Evolutionary conservation across 2,329 filamentous ascomycete species (phyloP).

Genomic region (Plenodomus tracheiphilus): DNA sequence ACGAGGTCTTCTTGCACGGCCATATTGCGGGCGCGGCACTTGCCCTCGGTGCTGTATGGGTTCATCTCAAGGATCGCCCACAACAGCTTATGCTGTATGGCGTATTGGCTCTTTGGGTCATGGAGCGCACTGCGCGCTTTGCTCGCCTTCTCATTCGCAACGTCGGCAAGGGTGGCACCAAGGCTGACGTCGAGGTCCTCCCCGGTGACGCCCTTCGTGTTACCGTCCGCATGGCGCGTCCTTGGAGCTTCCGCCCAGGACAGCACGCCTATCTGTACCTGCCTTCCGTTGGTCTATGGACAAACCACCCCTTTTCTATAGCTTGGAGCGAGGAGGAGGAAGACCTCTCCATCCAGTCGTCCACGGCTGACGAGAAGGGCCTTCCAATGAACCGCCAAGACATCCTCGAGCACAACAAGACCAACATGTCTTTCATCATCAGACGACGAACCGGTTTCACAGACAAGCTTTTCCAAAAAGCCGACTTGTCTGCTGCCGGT

Average conservation of each 20-base stretch:
- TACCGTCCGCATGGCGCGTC: slow-evolving; percentile 72
- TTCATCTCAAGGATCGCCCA: slow-evolving; percentile 60
- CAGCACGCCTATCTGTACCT: slow-evolving; percentile 82
- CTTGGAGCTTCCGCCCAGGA: slow-evolving; percentile 75
- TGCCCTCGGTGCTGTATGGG: slow-evolving; percentile 66
- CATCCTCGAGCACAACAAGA: slow-evolving; percentile 54
- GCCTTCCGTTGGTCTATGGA: slow-evolving; percentile 70
- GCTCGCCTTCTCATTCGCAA: slow-evolving; percentile 67
- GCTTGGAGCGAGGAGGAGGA: slow-evolving; percentile 73
- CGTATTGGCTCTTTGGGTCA: slow-evolving; percentile 67
- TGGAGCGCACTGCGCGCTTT: slow-evolving; percentile 65
- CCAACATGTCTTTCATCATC: slow-evolving; percentile 77
- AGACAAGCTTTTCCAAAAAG: slow-evolving; percentile 74
- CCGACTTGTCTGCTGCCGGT: slow-evolving; percentile 56
- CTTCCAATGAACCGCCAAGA: slow-evolving; percentile 56
- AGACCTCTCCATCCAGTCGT: slow-evolving; percentile 32
- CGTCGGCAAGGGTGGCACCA: slow-evolving; percentile 66
- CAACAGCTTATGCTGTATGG: slow-evolving; percentile 65
- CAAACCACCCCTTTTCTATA: slow-evolving; percentile 78
- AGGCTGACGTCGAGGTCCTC: slow-evolving; percentile 72
- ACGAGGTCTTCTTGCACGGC: slow-evolving; percentile 74
- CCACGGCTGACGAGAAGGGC: slow-evolving; percentile 47
- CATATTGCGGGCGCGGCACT: slow-evolving; percentile 68
- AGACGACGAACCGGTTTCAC: slow-evolving; percentile 89
- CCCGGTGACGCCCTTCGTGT: slow-evolving; percentile 75